Base-by-base conservation (phyloP, 306 rosid species). In the Ceratonia siliqua region DNA sequence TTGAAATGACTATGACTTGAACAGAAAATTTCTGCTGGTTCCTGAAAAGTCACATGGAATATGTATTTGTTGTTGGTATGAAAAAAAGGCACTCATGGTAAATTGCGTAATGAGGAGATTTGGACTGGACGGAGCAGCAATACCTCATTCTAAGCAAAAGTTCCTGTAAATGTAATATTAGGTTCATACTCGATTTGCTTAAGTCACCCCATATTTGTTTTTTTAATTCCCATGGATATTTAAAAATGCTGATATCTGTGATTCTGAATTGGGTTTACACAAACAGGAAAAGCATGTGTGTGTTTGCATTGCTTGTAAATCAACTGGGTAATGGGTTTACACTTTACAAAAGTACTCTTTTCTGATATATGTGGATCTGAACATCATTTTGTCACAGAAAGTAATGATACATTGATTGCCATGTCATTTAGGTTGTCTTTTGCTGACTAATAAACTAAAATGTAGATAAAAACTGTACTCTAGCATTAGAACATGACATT, bases 1-100 rank as follows among this genome's bases (percentile, higher is more conserved):
- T 52, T 59, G 48, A 56, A 70, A 68, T 52, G 55, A 56, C 45
- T 69, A 48, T 33, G 67, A 56, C 53, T 67, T 39, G 50, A 64
- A 45, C 21, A 33, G 35, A 32, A 49, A 30, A 46, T 32, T n/a
- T 15, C 50, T 30, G 50, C 4, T 21, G 50, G 65, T 56, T 24
- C 61, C 22, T 4, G 39, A 62, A 8, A 6, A 42, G 9, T 49
- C 48, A 11, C 53, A 0, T 38, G 70, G 63, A 35, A 35, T 75
- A 5, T 50, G 17, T 32, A 27, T 30, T 74, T n/a, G 62, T 55
- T 56, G 54, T 43, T 55, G 45, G 59, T 45, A 3, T 13, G 62
- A 20, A 55, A 17, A 53, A 9, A 75, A 25, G 64, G 56, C 15
- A 70, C 27, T 75, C 27, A 20, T 4, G 39, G 30, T 75, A 20